Evolutionary conservation across 768 basidiomycete species (phyloP).

Genomic region (Tephrocybe sp.): DNA sequence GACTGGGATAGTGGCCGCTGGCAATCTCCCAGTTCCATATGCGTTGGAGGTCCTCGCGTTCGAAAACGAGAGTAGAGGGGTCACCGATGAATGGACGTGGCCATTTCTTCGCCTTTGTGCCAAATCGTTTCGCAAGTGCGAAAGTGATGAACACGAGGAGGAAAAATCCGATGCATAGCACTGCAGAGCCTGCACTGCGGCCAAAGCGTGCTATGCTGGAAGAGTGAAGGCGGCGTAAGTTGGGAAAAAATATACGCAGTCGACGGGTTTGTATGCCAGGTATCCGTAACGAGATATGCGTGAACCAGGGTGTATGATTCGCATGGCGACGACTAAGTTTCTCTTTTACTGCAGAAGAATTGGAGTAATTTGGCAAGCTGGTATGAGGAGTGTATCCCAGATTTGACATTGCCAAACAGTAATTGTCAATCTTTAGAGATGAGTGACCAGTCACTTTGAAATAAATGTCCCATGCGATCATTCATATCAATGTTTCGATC

Average conservation of each 20-base stretch:
- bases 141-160: constrained; percentile 52
- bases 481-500: no score
- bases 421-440: neutral
- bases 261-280: constrained; percentile 58
- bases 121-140: constrained; percentile 61
- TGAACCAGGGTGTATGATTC: constrained; percentile 53
- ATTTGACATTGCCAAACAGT: constrained; percentile 9
- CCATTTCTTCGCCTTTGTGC: constrained; percentile 63
- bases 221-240: constrained; percentile 60
- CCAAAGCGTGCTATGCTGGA: constrained; percentile 57
- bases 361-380: constrained; percentile 29
- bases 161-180: constrained; percentile 42
- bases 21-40: constrained; percentile 97
- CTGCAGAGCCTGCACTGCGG: constrained; percentile 51
- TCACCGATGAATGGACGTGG: constrained; percentile 55
- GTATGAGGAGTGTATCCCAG: constrained; percentile 1
- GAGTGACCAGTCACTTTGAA: no score
- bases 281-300: constrained; percentile 58
- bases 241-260: constrained; percentile 58
- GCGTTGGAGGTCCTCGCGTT: constrained; percentile 76
- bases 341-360: constrained; percentile 57
- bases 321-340: constrained; percentile 55
- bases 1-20: constrained; percentile 93
- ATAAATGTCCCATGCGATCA: neutral
- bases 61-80: constrained; percentile 72